Base-by-base conservation (phyloP, 202 grass and related monocot species). In the Dendrocalamus latiflorus region DNA sequence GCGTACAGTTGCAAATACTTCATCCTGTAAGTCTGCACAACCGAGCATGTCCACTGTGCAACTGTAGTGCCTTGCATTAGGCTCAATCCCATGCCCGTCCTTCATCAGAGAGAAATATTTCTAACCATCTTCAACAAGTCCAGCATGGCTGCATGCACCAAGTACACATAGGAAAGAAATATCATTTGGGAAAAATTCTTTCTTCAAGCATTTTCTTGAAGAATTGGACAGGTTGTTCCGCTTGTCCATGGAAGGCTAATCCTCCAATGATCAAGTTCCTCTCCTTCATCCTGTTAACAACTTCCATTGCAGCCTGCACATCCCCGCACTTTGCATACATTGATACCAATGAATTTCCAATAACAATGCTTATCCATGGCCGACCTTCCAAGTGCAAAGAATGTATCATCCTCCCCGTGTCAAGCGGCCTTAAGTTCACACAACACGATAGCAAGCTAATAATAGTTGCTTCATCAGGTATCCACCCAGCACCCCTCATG, bases 131-230 rank as follows among this genome's bases (percentile, higher is more conserved):
- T 89, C 61, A 74, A 94, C 83, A 12, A 81, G 57, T 18, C 86
- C 86, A 1, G 83, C 86, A 88, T 94, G 88, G 54, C 79, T 94
- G 78, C 91, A 94, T 58, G 88, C 88, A 18, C 83, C 28, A 3
- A 91, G 51, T 18, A 89, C 83, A 69, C 59, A 85, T 12, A 91
- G 72, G 53, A 89, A 91, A 58, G 89, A 86, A 45, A 80, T 42
- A 9, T 49, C 80, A 81, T 91, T 86, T 33, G 88, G 91, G 58
- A 8, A 9, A 16, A 84, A 33, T 65, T 72, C 79, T 64, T 70
- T 68, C 50, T 22, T 55, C 63, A 60, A 81, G 84, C 91, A 91
- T 94, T 72, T 69, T 91, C 26, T 81, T 44, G 74, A 94, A 89
- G 26, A 91, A 79, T 4, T 65, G 58, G 36, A 91, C 51, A 24